Evolutionary conservation across 1,284 basidiomycete species (phyloP).

Genomic region (Coniophora puteana): DNA sequence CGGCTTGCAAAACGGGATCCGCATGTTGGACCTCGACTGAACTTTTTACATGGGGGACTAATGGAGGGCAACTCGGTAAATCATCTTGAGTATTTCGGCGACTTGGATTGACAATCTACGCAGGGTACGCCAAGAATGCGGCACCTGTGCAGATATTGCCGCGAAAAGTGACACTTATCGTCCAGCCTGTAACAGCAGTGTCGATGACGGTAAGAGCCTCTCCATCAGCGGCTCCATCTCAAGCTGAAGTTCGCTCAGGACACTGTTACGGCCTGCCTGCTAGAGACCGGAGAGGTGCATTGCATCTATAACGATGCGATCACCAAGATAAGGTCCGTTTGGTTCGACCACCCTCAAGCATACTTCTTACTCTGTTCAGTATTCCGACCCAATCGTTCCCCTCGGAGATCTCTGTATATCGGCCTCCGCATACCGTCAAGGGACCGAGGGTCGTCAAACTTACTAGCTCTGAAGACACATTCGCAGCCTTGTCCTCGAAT

Average conservation of each 20-base stretch:
- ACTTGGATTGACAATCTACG: neutral
- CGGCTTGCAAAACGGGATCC: constrained; percentile 85
- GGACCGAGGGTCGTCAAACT: constrained; percentile 80
- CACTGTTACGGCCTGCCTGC: constrained; percentile 76
- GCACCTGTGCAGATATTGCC: constrained; percentile 81
- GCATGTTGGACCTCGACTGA: constrained; percentile 86
- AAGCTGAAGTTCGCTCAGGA: constrained; percentile 47
- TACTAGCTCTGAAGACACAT: constrained; percentile 75
- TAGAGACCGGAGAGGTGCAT: constrained; percentile 75
- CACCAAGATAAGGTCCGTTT: constrained; percentile 68
- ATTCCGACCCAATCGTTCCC: constrained; percentile 73
- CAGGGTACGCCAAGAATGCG: constrained; percentile 72
- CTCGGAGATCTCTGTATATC: constrained; percentile 72
- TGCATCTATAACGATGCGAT: constrained; percentile 79
- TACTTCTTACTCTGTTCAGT: constrained; percentile 29
- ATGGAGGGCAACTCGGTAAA: constrained; percentile 87
- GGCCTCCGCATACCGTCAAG: constrained; percentile 70
- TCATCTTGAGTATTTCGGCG: neutral
- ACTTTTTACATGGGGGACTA: constrained; percentile 97
- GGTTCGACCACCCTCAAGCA: constrained; percentile 11
- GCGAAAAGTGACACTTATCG: constrained; percentile 79
- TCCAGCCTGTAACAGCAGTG: constrained; percentile 65
- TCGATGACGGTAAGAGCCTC: constrained; percentile 59
- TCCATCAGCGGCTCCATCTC: constrained; percentile 6
- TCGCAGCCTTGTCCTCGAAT: constrained; percentile 82